A percentile compares a stretch with the other conserved stretches of the same genome.
Evolutionary conservation across 495 filamentous ascomycete genomes (phyloP).

Genomic region (Daldinia decipiens): DNA sequence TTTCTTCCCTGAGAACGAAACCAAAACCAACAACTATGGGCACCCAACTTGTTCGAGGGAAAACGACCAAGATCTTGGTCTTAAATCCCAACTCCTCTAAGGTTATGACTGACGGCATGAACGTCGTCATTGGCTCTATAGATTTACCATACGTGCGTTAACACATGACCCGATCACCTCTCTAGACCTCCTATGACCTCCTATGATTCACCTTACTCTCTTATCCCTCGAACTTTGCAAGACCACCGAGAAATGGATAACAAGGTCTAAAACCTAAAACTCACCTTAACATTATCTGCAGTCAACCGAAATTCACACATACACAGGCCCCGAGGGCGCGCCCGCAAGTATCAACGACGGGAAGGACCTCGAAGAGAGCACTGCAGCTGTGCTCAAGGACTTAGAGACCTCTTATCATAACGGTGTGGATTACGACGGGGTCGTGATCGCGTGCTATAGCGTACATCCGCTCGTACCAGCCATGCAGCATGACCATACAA

Average conservation of each 20-base stretch:
- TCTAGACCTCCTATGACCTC: not conserved
- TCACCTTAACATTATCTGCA: slow-evolving; percentile 24
- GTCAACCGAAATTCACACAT: slow-evolving; percentile 58
- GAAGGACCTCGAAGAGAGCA: slow-evolving; percentile 62
- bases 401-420: slow-evolving; percentile 50
- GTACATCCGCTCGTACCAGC: slow-evolving; percentile 80
- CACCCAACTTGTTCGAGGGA: slow-evolving; percentile 44
- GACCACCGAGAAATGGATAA: not conserved
- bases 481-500: slow-evolving; percentile 55
- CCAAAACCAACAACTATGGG: slow-evolving; percentile 40
- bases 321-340: slow-evolving; percentile 61
- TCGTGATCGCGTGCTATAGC: slow-evolving; percentile 90
- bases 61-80: slow-evolving; percentile 69
- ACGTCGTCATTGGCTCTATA: slow-evolving; percentile 68
- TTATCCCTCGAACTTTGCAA: not conserved
- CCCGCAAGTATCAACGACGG: slow-evolving; percentile 74
- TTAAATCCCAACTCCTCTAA: slow-evolving; percentile 91
- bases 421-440: slow-evolving; percentile 72
- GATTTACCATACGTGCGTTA: slow-evolving; percentile 57
- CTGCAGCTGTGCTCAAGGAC: slow-evolving; percentile 64
- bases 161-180: not conserved
- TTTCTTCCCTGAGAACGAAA: not conserved
- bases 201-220: not conserved
- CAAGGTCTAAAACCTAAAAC: not conserved
- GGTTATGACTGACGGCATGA: slow-evolving; percentile 82